These are phyloP conservation scores for Stemphylium vesicarium DNA, from an alignment of 2,329 filamentous ascomycete species.

Conservation along the genomic window DNA sequence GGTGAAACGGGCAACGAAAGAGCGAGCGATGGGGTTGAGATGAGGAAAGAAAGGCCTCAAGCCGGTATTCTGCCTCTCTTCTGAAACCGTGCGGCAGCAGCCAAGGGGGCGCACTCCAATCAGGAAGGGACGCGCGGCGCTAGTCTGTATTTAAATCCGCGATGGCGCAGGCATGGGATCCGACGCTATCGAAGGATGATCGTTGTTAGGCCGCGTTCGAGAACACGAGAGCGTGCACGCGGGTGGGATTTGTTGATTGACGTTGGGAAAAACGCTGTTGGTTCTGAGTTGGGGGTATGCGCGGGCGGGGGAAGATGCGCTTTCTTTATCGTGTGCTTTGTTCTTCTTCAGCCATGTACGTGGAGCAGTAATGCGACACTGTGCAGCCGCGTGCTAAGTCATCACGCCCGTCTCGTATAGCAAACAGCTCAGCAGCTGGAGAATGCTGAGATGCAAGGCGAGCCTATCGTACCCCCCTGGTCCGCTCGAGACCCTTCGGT, in stretches of 20 bases:
- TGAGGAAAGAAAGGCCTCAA: slow-evolving; percentile 18
- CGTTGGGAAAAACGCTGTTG: background rate
- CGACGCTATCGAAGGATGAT: slow-evolving; percentile 26
- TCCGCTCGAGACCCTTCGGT: slow-evolving; percentile 18
- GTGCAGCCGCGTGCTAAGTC: slow-evolving; percentile 21
- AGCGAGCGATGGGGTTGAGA: slow-evolving; percentile 26
- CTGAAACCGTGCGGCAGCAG: slow-evolving; percentile 35
- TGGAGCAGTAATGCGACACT: slow-evolving; percentile 7
- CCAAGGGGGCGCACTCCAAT: slow-evolving; percentile 34
- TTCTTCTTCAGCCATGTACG: background rate
- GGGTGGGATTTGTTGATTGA: background rate
- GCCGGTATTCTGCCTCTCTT: slow-evolving; percentile 32
- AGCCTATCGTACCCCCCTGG: slow-evolving; percentile 20
- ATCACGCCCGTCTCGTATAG: slow-evolving; percentile 19
- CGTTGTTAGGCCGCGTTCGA: slow-evolving; percentile 29
- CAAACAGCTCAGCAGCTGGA: slow-evolving; percentile 22
- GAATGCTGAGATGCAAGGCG: slow-evolving; percentile 25
- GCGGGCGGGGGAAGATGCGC: background rate
- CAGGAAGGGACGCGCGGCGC: slow-evolving; percentile 38
- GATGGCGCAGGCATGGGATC: slow-evolving; percentile 17
- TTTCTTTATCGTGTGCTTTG: too few species aligned
- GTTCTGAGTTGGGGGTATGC: background rate
- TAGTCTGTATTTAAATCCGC: slow-evolving; percentile 13
- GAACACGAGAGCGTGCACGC: slow-evolving; percentile 13
- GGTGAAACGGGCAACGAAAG: slow-evolving; percentile 47